Conservation (phyloP, 2,329 filamentous ascomycete species). For the Cordyceps militaris region DNA sequence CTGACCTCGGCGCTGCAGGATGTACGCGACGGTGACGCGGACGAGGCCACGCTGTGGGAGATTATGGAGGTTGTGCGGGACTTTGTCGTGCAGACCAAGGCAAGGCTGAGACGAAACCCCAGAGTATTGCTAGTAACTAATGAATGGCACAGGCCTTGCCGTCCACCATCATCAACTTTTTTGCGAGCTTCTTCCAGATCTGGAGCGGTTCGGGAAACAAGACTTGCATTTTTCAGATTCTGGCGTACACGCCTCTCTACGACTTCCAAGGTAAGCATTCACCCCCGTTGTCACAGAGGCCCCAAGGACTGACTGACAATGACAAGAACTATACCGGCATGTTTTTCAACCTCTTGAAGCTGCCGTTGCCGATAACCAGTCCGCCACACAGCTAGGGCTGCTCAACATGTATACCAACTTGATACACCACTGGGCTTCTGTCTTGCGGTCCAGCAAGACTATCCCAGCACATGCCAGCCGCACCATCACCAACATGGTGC, state of each 20-base stretch:
- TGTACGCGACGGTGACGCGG: slow-evolving; percentile 43
- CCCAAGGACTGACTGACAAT: slow-evolving; percentile 18
- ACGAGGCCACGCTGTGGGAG: slow-evolving; percentile 42
- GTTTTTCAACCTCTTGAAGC: slow-evolving; percentile 46
- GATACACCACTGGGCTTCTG: slow-evolving; percentile 51
- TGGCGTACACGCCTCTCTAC: slow-evolving; percentile 48
- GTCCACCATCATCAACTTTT: slow-evolving; percentile 42
- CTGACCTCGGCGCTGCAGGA: slow-evolving; percentile 49
- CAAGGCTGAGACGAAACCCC: slow-evolving; percentile 22
- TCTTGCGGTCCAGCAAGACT: slow-evolving; percentile 34
- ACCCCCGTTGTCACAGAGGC: background rate
- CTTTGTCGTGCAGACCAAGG: slow-evolving; percentile 51
- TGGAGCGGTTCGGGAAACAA: slow-evolving; percentile 57
- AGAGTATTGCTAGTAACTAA: slow-evolving; percentile 13
- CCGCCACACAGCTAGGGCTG: slow-evolving; percentile 50
- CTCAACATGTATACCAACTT: slow-evolving; percentile 62
- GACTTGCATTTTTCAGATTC: slow-evolving; percentile 48
- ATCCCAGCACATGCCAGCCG: slow-evolving; percentile 30
- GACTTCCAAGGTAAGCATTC: slow-evolving; percentile 45
- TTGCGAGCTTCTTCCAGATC: slow-evolving; percentile 43
- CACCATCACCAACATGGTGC: slow-evolving; percentile 35
- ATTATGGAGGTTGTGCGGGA: slow-evolving; percentile 49
- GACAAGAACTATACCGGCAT: slow-evolving; percentile 41
- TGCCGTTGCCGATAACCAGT: slow-evolving; percentile 40
- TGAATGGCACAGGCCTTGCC: slow-evolving; percentile 34